Conservation (phyloP, 306 rosid genomes). For the Cercis canadensis region DNA sequence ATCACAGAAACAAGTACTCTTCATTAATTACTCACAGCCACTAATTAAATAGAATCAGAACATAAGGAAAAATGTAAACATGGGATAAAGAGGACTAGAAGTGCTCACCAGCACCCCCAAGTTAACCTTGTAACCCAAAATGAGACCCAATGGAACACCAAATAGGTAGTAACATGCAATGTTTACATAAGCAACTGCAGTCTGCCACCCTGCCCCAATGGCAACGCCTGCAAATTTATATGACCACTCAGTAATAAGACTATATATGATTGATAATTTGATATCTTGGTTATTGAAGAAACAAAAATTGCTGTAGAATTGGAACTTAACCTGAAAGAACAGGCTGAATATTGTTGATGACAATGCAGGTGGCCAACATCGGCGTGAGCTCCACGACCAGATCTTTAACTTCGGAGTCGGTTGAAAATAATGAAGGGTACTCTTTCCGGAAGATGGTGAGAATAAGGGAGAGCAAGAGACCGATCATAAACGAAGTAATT, state of each 20-base stretch:
- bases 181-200: slow-evolving; percentile 72
- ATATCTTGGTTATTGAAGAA: no score
- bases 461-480: slow-evolving; percentile 45
- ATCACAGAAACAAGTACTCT: no score
- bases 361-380: slow-evolving; percentile 53
- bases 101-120: slow-evolving; percentile 55
- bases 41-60: no score
- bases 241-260: no score
- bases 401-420: slow-evolving; percentile 43
- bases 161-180: slow-evolving; percentile 62
- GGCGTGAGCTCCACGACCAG: slow-evolving; percentile 66
- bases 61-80: no score
- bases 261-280: no score
- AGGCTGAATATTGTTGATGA: slow-evolving; percentile 74
- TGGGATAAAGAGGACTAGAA: background rate
- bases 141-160: slow-evolving; percentile 73
- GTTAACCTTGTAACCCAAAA: slow-evolving; percentile 56
- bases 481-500: slow-evolving; percentile 44
- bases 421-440: slow-evolving; percentile 62
- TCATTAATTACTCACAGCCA: no score
- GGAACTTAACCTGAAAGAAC: slow-evolving; percentile 60
- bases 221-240: slow-evolving; percentile 60
- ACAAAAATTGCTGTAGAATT: no score
- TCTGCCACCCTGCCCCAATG: slow-evolving; percentile 88
- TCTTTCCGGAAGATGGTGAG: slow-evolving; percentile 39